Base-by-base conservation (phyloP, 176 grass and related monocot genomes). In the Eleusine coracana region DNA sequence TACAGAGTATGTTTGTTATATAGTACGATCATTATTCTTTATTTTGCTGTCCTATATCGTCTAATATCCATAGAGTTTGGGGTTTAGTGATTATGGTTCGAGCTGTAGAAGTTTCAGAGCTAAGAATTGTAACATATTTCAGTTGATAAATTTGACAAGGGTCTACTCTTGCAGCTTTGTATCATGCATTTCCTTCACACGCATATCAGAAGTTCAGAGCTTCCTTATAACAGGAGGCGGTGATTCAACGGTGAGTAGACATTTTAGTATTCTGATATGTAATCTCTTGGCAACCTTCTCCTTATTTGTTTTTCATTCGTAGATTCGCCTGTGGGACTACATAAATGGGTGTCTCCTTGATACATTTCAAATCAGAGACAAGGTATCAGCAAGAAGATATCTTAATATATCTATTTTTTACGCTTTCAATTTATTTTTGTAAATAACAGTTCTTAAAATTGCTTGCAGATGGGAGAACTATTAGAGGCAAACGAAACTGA, bases 311-410 rank as follows among this genome's bases (percentile, higher is more conserved):
- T 74, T 79, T 68, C 51, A 62, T 70, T 66, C 49, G 48, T 75
- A 99, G 96, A 89, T 99, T 92, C 83, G 87, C 48, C 73, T 99
- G 75, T 99, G 96, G 96, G 93, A 99, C 39, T 91, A 92, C 71
- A 80, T 89, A 88, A 90, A 84, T 78, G 96, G 93, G 7, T 60
- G n/a, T 55, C 89, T 99, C 73, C 87, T 99, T 65, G 90, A 91
- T 84, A 93, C 96, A 76, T 99, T 74, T 75, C 80, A 94, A 75
- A 73, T 93, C 39, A 84, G 66, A 63, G 87, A 83, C 36, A 88
- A 93, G 89, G 96, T 99, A 93, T 67, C 27, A 83, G 36, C 39
- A 58, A 58, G 56, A 59, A 59, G 56, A 10, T 10, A 21, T 1
- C 21, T 25, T 21, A 21, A 59, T 23, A 23, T 59, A 59, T 59